Evolutionary conservation across 441 rosid genomes (phyloP), one percentile per base, ranked within the genome.

Genomic region (Populus hybrid): DNA sequence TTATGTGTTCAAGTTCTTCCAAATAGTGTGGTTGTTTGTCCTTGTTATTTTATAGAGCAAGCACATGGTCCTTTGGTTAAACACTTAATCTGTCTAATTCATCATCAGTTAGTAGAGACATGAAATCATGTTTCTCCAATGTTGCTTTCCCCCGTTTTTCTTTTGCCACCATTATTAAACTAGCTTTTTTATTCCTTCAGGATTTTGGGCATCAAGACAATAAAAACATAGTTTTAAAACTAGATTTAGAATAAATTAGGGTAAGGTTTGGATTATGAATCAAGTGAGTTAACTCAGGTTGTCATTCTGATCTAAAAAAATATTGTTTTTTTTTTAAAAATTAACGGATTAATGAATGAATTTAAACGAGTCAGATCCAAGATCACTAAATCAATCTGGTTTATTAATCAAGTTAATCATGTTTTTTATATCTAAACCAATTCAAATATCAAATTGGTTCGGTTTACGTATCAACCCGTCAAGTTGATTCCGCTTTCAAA

Each of bases 51-150:
- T 75, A 35, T 76, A 75, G 74, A 75, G 59, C 50, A 16, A 23
- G 85, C 88, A 87, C 86, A 86, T 87, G 87, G 78, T 73, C 53
- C 21, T 73, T 78, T 73, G 75, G 46, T 76, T 69, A 81, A 74
- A 70, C 70, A 69, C 18, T 66, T 5, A 76, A 74, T 71, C 59
- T 69, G 70, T 78, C 70, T 76, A 61, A 14, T 63, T 57, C 69
- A 61, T 69, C 75, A 77, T 79, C 69, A 78, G 79, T 12, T 61
- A 74, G 72, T 64, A 57, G 66, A 72, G 61, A 57, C 82, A 82
- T 70, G 79, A 77, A 80, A 77, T 83, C 85, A 88, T 86, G 85
- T 83, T 79, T 79, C 82, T 79, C 59, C 78, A 81, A 38, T 76
- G 77, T 84, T 78, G 80, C 85, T 75, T 84, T 63, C 80, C 57